phyloP scores from a whole-genome alignment of 495 filamentous ascomycete species.

The Podospora anserina region DNA sequence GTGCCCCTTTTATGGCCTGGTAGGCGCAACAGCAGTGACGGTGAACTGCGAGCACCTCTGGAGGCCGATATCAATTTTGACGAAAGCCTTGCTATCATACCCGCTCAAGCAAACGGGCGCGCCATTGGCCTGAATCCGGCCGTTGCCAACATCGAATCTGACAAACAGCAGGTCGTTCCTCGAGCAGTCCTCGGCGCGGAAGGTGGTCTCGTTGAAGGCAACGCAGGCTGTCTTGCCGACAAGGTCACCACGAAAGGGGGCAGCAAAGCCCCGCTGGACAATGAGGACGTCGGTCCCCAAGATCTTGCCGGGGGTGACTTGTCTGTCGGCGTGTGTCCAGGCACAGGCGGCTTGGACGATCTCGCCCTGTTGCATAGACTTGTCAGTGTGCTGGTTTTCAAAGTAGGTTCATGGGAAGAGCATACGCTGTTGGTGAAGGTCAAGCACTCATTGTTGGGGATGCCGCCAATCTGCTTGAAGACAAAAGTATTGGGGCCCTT shows the following conservation, averaged over 20 bases:
- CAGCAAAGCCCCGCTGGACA: constrained; percentile 27
- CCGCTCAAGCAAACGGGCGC: constrained; percentile 31
- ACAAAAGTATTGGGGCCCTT: constrained; percentile 26
- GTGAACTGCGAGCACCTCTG: constrained; percentile 28
- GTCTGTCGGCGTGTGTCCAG: constrained; percentile 30
- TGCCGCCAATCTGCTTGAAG: constrained; percentile 30
- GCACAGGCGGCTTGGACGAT: constrained; percentile 37
- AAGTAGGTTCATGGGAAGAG: neutral
- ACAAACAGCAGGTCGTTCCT: constrained; percentile 21
- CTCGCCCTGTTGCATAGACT: constrained; percentile 20
- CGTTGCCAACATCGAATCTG: constrained; percentile 26
- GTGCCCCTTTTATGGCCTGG: constrained; percentile 18
- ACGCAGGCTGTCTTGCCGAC: constrained; percentile 32
- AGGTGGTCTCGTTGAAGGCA: constrained; percentile 29
- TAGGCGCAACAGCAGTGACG: constrained; percentile 28
- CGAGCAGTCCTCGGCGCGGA: constrained; percentile 31
- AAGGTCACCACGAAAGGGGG: constrained; percentile 31
- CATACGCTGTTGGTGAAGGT: constrained; percentile 37
- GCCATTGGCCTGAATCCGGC: constrained; percentile 23
- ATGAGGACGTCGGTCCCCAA: constrained; percentile 25
- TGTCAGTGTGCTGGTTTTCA: constrained; percentile 10
- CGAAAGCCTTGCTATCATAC: constrained; percentile 27
- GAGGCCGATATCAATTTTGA: constrained; percentile 22
- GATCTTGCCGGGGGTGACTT: constrained; percentile 33
- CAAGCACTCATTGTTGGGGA: constrained; percentile 33